A percentile compares a stretch with the other conserved stretches of the same genome.
Evolutionary conservation across 1,139 yeast genomes (phyloP).

Genomic region (Yamadazyma diospyri): DNA sequence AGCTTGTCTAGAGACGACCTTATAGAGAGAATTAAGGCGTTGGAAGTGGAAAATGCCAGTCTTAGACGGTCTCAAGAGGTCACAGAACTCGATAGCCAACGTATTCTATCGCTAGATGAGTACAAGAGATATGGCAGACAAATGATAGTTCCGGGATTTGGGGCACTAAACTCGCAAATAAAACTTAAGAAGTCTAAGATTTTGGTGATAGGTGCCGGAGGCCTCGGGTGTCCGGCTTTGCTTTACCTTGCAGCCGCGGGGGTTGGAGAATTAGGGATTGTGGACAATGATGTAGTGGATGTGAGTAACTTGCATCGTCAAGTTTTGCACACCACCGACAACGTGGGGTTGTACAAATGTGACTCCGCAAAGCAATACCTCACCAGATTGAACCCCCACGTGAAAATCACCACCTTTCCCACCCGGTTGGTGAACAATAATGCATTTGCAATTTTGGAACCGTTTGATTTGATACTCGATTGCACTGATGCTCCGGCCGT

Average conservation of each 20-base stretch:
- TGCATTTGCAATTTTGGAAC: conserved; percentile 58
- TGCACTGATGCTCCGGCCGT: conserved; percentile 94
- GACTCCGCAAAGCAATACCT: conserved; percentile 67
- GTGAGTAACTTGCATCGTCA: conserved; percentile 86
- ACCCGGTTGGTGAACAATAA: conserved; percentile 51
- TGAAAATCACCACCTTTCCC: conserved; percentile 50
- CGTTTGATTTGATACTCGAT: conserved; percentile 77
- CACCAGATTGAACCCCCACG: conserved; percentile 61
- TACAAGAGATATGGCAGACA: conserved; percentile 88
- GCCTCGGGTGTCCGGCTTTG: conserved; percentile 90
- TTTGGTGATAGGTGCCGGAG: conserved; percentile 93
- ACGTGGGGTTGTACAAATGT: conserved; percentile 70
- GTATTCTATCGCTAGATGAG: conserved; percentile 50
- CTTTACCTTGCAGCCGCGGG: conserved; percentile 88
- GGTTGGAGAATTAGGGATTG: conserved; percentile 77
- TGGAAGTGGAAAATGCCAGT: conserved; percentile 15
- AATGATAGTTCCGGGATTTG: conserved; percentile 83
- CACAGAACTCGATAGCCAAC: conserved; percentile 1
- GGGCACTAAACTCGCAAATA: conserved; percentile 53
- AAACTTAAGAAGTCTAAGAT: conserved; percentile 55
- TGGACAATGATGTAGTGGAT: conserved; percentile 85
- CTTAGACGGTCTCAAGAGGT: neutral
- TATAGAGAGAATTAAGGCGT: conserved; percentile 15
- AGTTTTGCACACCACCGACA: conserved; percentile 65
- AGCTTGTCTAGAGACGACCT: conserved; percentile 17